Evolutionary conservation across 257 asterid genomes (phyloP).

Genomic region (Asclepias syriaca): DNA sequence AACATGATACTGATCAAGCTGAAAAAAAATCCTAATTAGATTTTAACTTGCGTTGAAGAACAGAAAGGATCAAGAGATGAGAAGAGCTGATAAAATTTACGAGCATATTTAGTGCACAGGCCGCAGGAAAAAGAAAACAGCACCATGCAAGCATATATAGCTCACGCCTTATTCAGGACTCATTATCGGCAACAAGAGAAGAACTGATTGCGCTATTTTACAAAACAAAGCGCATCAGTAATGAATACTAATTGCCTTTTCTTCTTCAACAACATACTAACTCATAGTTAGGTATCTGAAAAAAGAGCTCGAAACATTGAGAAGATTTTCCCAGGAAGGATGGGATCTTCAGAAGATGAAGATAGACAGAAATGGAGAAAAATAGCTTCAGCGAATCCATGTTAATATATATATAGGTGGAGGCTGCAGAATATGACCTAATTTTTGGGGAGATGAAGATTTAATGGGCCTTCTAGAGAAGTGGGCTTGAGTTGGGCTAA

Average conservation of each 20-base stretch:
- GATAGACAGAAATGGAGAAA: neutral
- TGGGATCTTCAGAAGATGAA: neutral
- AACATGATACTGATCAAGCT: too few species aligned
- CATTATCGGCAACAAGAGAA: conserved; percentile 1
- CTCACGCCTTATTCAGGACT: conserved; percentile 4
- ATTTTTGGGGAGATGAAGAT: too few species aligned
- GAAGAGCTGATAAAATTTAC: neutral
- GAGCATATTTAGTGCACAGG: conserved; percentile 9
- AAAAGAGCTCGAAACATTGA: neutral
- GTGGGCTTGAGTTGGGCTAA: too few species aligned
- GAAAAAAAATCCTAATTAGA: neutral
- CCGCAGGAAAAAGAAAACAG: neutral
- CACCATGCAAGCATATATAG: conserved; percentile 5
- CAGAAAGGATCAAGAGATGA: neutral
- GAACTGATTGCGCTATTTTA: neutral
- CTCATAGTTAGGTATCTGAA: too few species aligned
- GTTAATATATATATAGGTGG: too few species aligned
- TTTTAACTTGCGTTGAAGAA: neutral
- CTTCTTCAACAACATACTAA: neutral
- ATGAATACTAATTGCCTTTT: neutral
- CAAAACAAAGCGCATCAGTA: neutral
- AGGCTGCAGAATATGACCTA: too few species aligned
- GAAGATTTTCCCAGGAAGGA: neutral
- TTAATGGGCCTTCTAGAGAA: too few species aligned
- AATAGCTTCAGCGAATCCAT: too few species aligned